These are phyloP conservation scores for Coemansia reversa DNA, from an alignment of 192 early-diverging fungal genomes.

Conservation along the genomic window DNA sequence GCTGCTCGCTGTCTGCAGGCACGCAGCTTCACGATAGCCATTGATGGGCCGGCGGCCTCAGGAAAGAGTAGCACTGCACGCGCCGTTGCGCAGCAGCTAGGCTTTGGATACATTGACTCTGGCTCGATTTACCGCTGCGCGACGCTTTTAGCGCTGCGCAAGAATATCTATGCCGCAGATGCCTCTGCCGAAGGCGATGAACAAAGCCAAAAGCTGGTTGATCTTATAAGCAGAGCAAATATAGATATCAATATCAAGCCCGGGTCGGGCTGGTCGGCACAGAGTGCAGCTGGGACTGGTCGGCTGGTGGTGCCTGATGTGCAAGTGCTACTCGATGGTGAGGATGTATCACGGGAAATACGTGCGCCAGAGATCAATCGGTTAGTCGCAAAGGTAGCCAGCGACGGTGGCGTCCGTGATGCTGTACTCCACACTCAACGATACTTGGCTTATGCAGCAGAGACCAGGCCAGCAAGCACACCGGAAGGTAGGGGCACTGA, in stretches of 20 bases:
- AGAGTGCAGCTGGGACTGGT: slow-evolving; percentile 15
- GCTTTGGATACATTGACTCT: slow-evolving; percentile 75
- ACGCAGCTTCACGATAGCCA: slow-evolving; percentile 60
- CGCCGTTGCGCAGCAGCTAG: slow-evolving; percentile 62
- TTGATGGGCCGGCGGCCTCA: slow-evolving; percentile 79
- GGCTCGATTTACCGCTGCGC: slow-evolving; percentile 67
- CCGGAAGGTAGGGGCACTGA: not conserved
- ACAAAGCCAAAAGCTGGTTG: slow-evolving; percentile 37
- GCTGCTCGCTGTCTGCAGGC: not conserved
- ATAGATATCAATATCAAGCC: slow-evolving; percentile 38
- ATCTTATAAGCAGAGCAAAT: slow-evolving; percentile 14
- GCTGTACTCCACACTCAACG: slow-evolving; percentile 60
- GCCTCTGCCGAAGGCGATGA: not conserved
- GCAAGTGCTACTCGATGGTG: slow-evolving; percentile 52
- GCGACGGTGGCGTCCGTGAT: slow-evolving; percentile 57
- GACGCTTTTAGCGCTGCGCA: slow-evolving; percentile 30
- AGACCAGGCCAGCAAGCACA: slow-evolving; percentile 13
- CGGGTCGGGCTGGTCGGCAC: not conserved
- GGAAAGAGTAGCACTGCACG: slow-evolving; percentile 82
- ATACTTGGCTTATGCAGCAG: slow-evolving; percentile 44
- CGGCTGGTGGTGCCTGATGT: slow-evolving; percentile 35
- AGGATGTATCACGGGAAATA: slow-evolving; percentile 67
- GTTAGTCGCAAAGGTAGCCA: slow-evolving; percentile 61
- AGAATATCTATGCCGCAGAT: slow-evolving; percentile 10
- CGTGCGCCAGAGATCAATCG: slow-evolving; percentile 59